Evolutionary conservation across 169 alveolate genomes (phyloP).

Genomic region (Babesia gibsoni): DNA sequence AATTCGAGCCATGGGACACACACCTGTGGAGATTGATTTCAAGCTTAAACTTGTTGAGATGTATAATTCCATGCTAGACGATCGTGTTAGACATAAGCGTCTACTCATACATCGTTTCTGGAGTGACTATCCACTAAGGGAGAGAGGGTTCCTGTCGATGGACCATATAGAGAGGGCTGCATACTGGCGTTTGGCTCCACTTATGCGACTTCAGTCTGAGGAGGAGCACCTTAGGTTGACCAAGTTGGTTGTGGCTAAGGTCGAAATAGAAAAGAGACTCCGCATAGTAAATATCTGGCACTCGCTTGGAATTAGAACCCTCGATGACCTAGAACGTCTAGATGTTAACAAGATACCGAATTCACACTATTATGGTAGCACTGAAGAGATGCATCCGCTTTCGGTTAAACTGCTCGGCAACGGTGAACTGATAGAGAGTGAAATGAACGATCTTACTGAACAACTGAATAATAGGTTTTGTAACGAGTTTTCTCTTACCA

Average conservation of each 20-base stretch:
- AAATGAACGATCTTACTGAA: conserved; percentile 8
- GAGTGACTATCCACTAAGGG: conserved; percentile 35
- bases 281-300: conserved; percentile 46
- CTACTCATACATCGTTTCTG: conserved; percentile 55
- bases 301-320: conserved; percentile 43
- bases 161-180: conserved; percentile 51
- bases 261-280: conserved; percentile 50
- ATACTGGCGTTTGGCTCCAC: conserved; percentile 62
- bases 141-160: conserved; percentile 27
- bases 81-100: conserved; percentile 47
- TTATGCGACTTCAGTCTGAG: conserved; percentile 51
- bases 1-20: conserved; percentile 77
- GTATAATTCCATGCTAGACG: conserved; percentile 54
- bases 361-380: not conserved
- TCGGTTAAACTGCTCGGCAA: conserved; percentile 12
- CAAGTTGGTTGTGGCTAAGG: conserved; percentile 26
- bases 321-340: conserved; percentile 34
- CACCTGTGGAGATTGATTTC: conserved; percentile 58
- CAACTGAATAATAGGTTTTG: conserved; percentile 23
- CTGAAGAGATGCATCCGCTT: conserved; percentile 1
- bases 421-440: not conserved
- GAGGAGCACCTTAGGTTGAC: conserved; percentile 53
- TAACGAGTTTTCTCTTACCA: conserved; percentile 25
- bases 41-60: conserved; percentile 53
- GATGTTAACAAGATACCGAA: conserved; percentile 22